Evolutionary conservation across 768 basidiomycete genomes (phyloP), one percentile per base, ranked within the genome.

Genomic region (Mycena amicta): DNA sequence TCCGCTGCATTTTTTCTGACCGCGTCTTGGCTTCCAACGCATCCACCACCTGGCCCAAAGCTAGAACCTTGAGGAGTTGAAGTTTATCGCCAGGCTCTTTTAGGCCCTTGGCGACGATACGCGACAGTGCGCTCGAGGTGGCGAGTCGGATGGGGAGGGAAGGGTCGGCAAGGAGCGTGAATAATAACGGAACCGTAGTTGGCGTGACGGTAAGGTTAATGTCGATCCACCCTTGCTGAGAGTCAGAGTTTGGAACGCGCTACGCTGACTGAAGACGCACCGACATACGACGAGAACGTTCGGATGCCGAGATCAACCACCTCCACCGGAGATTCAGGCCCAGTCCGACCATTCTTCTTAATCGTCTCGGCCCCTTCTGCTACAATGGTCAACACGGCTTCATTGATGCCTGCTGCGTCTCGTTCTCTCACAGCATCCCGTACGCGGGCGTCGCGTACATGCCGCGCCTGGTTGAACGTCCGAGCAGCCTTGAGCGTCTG

Each of bases 191-290:
- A 30, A 98, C 85, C 2, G 95, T 93, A 15, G 83, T 84, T 13
- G 91, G 92, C 1, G 95, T 98, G 58, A 99, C 90, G 13, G 97
- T 95, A 61, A 98, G 78, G 68, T 93, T 94, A 64, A 99, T 95
- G 68, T 99, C 97, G 64, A 98, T 90, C 97, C 97, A 99, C 15
- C 94, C 96, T 97, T 31, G 50, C n/a, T 23, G 16, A 57, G 31
- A 65, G 58, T 31, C 43, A 59, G 22, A 31, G n/a, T 18, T 20
- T n/a, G 13, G 3, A 3, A n/a, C 22, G n/a, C 11, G 27, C 20
- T 5, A 5, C 12, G n/a, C 27, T 39, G 52, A 8, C 13, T 45
- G 29, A 45, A 28, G 15, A 86, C 95, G 68, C 70, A 97, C 95
- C 93, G 57, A 93, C 94, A 70, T 98, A 98, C 28, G 93, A 93